These are phyloP conservation scores for Isabelozyma pseudorhagii DNA, from an alignment of 805 yeast species.

Conservation along the genomic window DNA sequence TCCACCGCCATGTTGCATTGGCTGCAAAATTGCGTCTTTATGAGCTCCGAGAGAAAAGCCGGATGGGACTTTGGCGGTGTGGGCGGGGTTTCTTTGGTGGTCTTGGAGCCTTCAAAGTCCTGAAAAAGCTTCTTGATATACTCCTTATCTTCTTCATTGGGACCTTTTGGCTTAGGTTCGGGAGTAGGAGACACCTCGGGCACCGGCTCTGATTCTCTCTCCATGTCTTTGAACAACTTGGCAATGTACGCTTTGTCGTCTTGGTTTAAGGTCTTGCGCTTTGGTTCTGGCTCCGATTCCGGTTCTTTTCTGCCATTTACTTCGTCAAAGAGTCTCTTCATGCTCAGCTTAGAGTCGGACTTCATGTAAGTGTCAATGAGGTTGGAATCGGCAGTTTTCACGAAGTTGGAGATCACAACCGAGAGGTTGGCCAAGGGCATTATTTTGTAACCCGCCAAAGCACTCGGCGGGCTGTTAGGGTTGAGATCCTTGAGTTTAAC, in stretches of 20 bases:
- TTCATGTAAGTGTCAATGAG: constrained; percentile 30
- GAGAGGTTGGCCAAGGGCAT: constrained; percentile 49
- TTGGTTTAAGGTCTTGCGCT: not conserved
- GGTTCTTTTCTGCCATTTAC: constrained; percentile 2
- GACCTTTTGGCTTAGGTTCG: not conserved
- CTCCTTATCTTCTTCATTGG: constrained; percentile 11
- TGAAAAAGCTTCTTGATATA: constrained; percentile 16
- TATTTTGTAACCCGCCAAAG: constrained; percentile 17
- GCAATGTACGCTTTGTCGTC: constrained; percentile 24
- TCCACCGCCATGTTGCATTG: constrained; percentile 22
- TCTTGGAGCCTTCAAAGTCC: constrained; percentile 7
- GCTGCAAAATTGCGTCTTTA: constrained; percentile 19
- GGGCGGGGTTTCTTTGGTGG: constrained; percentile 1
- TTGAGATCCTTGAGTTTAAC: constrained; percentile 13
- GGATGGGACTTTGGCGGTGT: not conserved
- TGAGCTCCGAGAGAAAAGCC: constrained; percentile 13
- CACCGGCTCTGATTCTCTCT: constrained; percentile 4
- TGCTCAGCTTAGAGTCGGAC: constrained; percentile 5
- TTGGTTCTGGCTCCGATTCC: not conserved
- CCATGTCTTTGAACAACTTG: constrained; percentile 21
- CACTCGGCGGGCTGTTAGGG: not conserved
- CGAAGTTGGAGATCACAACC: constrained; percentile 54
- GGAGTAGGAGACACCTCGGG: not conserved
- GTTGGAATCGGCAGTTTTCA: constrained; percentile 32
- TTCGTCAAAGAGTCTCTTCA: constrained; percentile 12